A percentile compares a stretch with the other conserved stretches of the same genome.
These are phyloP conservation scores for Cercophora sp. DNA, from an alignment of 495 filamentous ascomycete genomes.

Conservation along the genomic window DNA sequence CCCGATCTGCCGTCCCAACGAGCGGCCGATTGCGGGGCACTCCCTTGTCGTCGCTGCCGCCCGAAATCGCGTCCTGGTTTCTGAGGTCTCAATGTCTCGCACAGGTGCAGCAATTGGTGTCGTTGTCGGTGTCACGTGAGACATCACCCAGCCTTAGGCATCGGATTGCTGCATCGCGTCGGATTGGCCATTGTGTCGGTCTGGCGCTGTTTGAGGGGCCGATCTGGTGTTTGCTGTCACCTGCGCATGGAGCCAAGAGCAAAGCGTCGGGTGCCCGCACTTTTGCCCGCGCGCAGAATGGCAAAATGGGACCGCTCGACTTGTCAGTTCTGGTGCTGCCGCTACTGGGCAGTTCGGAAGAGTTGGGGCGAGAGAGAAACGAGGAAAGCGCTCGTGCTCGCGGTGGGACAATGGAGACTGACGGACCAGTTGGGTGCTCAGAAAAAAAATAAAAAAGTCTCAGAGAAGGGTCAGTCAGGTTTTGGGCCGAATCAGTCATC, in stretches of 20 bases:
- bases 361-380: no score
- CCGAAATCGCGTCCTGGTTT: neutral
- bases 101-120: neutral
- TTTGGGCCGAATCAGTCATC: neutral
- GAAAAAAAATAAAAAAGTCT: neutral
- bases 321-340: neutral
- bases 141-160: neutral
- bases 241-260: neutral
- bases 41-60: neutral
- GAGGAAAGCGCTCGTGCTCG: neutral
- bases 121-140: neutral
- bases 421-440: neutral
- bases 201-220: neutral
- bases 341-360: no score
- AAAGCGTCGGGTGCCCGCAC: no score
- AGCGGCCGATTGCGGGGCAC: neutral
- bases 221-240: conserved; percentile 4
- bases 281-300: no score
- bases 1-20: conserved; percentile 8
- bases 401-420: neutral
- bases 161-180: neutral
- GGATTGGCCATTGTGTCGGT: neutral
- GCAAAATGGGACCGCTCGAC: no score
- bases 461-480: neutral
- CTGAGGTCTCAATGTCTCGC: neutral